Evolutionary conservation across 257 asterid species (phyloP), one percentile per base, ranked within the genome.

Genomic region (Nicotiana attenuata): DNA sequence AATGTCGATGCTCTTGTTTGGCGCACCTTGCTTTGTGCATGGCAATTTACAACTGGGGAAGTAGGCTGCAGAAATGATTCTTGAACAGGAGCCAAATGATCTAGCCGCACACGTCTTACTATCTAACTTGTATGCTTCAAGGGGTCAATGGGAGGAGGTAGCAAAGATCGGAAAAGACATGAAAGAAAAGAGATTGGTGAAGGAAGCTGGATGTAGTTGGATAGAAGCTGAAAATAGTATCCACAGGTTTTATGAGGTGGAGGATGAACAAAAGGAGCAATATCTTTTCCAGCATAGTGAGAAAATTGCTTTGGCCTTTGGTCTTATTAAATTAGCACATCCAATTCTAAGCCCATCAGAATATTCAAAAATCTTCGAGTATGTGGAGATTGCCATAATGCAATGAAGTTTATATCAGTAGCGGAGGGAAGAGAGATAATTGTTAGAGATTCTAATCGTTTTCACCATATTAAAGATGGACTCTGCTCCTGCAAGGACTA

Each of bases 131-230:
- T 90, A 91, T 41, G 98, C 97, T 7, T 94, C 97, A 0, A 31
- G 50, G 1, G 97, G 98, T 45, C 90, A 90, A 47, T 96, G 97
- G 96, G 97, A 89, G 69, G 78, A 88, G 10, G 96, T 88, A 13
- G 88, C 92, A 5, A 82, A 80, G 80, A 85, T 92, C 20, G 87
- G 99, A 77, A 90, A 91, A 83, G 84, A 83, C 35, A 94, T 96
- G 99, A 92, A 89, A 84, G 91, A 88, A 66, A 86, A 90, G 84
- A 92, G 84, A 73, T 29, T 96, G 91, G 90, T 90, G 65, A 96
- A 94, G 88, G 98, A 96, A 87, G 97, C 97, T 0, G 98, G 99
- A 1, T 94, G 93, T 83, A 96, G 99, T 89, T 96, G 99, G 99
- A 89, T 96, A 14, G 99, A 96, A 86, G 78, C 88, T n/a, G 97